Base-by-base conservation (phyloP, 1,284 basidiomycete species). In the Fomitopsis pinicola region DNA sequence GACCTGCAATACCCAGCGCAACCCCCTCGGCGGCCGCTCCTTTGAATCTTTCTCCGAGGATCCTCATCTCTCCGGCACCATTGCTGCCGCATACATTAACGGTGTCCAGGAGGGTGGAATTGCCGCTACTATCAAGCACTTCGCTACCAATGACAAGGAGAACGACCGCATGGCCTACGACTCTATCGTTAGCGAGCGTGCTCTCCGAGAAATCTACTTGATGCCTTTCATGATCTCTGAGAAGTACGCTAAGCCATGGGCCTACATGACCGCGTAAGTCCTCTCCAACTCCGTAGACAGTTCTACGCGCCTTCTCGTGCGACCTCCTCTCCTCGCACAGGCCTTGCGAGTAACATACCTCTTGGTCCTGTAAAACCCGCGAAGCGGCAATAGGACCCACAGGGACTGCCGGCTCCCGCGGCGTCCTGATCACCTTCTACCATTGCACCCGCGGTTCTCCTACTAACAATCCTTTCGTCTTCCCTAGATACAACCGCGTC, bases 41-140 rank as follows among this genome's bases (percentile, higher is more conserved):
- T 90, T 90, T 67, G 88, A 91, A 71, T 89, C 87, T 46, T 93
- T 91, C 76, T 89, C 90, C 0, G 92, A 94, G 71, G 92, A 94
- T 69, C 91, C 92, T 1, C 75, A 84, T 59, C 80, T 91, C 5
- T 88, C 87, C 22, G 92, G 92, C 22, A 68, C 68, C 64, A 80
- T 91, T 42, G 84, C 90, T 0, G 83, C 89, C 0, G 81, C 88
- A 3, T 93, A 91, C 68, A 80, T 92, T 50, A 84, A 85, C 50
- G 91, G 91, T 19, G 79, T 92, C 2, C 91, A 94, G 72, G 80
- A 73, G 33, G 81, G 82, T 28, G 89, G 89, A 2, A 86, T 94
- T 56, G 87, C 84, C n/a, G 82, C 81, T 9, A 78, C 85, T 2
- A 87, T 90, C 75, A 90, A 91, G 70, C 89, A 91, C 69, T 90